Evolutionary conservation across 345 rosid species (phyloP).

Genomic region (Aethionema arabicum): DNA sequence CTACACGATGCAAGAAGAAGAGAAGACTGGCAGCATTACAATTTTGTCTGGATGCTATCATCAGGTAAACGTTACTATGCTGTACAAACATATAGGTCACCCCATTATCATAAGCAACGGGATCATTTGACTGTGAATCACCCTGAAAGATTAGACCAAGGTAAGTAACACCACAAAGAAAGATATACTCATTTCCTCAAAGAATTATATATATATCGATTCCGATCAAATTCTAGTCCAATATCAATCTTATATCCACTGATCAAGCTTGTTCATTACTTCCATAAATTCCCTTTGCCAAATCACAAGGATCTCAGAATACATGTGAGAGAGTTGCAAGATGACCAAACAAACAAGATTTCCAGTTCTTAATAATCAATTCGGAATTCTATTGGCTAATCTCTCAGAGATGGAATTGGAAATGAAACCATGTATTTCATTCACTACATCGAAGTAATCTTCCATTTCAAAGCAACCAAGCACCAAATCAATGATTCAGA

Average conservation of each 20-base stretch:
- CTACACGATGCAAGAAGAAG: conserved; percentile 82
- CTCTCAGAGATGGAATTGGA: conserved; percentile 1
- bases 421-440: neutral
- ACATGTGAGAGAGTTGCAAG: neutral
- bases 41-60: conserved; percentile 90
- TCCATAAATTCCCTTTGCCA: neutral
- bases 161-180: conserved; percentile 15
- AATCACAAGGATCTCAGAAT: conserved; percentile 13
- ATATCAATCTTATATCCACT: conserved; percentile 1
- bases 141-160: conserved; percentile 49
- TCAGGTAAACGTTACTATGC: conserved; percentile 86
- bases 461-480: neutral
- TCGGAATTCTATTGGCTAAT: conserved; percentile 1
- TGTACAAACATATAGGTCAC: conserved; percentile 92
- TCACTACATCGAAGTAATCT: neutral
- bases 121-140: conserved; percentile 96
- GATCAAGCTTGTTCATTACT: conserved; percentile 11
- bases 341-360: neutral
- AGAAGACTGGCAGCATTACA: conserved; percentile 96
- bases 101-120: conserved; percentile 94
- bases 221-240: conserved; percentile 14
- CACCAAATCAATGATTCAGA: conserved; percentile 1
- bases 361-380: neutral
- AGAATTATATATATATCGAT: neutral
- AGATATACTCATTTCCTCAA: neutral